Base-by-base conservation (phyloP, 768 basidiomycete species). In the Clitopilus hobsonii region DNA sequence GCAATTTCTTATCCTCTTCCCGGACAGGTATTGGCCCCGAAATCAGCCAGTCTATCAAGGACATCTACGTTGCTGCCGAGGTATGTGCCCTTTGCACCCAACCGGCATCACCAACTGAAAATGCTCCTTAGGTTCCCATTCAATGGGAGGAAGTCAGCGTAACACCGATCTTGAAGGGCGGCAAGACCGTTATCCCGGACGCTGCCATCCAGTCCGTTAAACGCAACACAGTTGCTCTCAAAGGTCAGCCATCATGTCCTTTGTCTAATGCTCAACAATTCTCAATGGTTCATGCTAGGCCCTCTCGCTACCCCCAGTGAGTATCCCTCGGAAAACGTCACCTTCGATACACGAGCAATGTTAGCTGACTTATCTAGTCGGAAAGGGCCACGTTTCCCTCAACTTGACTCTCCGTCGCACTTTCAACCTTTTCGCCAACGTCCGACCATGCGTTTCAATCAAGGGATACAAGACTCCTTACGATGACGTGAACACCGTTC, bases 141-240 rank as follows among this genome's bases (percentile, higher is more conserved):
- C 82, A 93, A 74, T 99, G 97, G 97, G 97, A 99, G 71, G 97
- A 98, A 74, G 96, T 98, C 70, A 91, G 88, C 68, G 97, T 99
- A 49, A 89, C 92, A 6, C 97, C 97, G 11, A 83, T 96, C 53
- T 76, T 98, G 56, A 93, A 94, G 71, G 88, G 87, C 56, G 97
- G 97, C 50, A 97, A 98, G 80, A 97, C 94, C 49, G 92, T 92
- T 57, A 98, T 99, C 67, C 97, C 97, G 26, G 94, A 97, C 58
- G 72, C 71, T 55, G 95, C 97, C 28, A 94, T 99, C 59, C 80
- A 79, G 49, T 94, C 91, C 13, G 89, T 99, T 66, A 94, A 89
- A 78, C 91, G 87, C 76, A 98, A 98, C 75, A 98, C 96, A 16
- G 93, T 99, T 55, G 97, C 97, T 20, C 77, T 99, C 65, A 99